These are phyloP conservation scores for Verticillium klebahnii DNA, from an alignment of 2,329 filamentous ascomycete species.

Conservation along the genomic window DNA sequence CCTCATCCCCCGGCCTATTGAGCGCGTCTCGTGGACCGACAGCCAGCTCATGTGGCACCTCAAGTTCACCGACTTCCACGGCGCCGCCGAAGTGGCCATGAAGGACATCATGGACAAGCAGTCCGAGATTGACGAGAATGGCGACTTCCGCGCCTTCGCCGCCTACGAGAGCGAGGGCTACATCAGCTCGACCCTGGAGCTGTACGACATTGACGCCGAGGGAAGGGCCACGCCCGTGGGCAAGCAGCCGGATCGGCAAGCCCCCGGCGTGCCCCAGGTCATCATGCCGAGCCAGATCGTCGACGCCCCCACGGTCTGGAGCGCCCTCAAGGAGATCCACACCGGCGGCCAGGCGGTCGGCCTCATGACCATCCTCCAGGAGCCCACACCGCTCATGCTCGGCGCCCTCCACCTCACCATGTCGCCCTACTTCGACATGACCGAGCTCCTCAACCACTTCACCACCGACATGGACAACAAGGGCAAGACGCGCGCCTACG, in stretches of 20 bases:
- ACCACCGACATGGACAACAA: conserved; percentile 41
- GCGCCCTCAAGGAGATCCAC: conserved; percentile 33
- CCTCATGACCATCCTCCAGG: conserved; percentile 54
- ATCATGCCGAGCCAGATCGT: conserved; percentile 30
- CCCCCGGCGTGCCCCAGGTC: conserved; percentile 10
- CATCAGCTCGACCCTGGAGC: conserved; percentile 48
- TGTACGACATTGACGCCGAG: conserved; percentile 50
- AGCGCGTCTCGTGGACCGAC: conserved; percentile 23
- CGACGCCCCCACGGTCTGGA: conserved; percentile 37
- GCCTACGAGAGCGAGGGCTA: conserved; percentile 30
- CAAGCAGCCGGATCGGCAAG: conserved; percentile 5
- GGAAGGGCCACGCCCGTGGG: conserved; percentile 27
- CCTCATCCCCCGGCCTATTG: neutral
- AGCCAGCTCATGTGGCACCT: conserved; percentile 36
- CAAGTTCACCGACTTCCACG: conserved; percentile 34
- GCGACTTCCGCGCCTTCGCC: conserved; percentile 27
- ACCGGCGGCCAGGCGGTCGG: conserved; percentile 39
- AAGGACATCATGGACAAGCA: conserved; percentile 27
- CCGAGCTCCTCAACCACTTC: conserved; percentile 52
- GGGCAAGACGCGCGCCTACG: conserved; percentile 40
- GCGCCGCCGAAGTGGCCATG: conserved; percentile 30
- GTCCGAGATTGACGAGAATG: conserved; percentile 24
- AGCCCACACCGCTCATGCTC: conserved; percentile 56
- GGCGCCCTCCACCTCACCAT: conserved; percentile 56
- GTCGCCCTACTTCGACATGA: conserved; percentile 55